Percentiles rank a stretch among this genome's conserved stretches.
phyloP scores from a whole-genome alignment of 1,139 yeast genomes.

The Torulaspora globosa region DNA sequence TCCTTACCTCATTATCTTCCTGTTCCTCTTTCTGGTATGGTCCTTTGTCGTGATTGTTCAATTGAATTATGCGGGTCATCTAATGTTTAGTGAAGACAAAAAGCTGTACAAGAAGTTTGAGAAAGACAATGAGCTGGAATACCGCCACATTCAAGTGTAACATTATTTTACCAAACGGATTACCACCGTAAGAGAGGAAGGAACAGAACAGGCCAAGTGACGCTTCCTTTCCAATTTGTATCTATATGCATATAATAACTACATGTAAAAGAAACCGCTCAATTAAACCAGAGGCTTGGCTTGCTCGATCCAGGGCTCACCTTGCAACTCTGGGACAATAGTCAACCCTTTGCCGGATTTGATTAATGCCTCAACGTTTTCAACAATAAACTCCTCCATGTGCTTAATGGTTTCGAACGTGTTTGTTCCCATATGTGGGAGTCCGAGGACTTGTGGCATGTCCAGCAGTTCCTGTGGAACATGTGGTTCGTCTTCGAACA shows the following conservation, averaged over 20 bases:
- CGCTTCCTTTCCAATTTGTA: slow-evolving; percentile 2
- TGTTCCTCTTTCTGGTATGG: slow-evolving; percentile 22
- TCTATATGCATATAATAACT: slow-evolving; percentile 6
- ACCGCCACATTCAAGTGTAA: slow-evolving; percentile 24
- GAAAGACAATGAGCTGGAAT: slow-evolving; percentile 18
- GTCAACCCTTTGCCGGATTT: slow-evolving; percentile 59
- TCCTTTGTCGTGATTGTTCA: slow-evolving; percentile 12
- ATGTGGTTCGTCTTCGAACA: slow-evolving; percentile 77
- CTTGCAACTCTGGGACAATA: slow-evolving; percentile 62
- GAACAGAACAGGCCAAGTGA: not conserved
- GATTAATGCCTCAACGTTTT: slow-evolving; percentile 40
- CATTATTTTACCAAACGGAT: not conserved
- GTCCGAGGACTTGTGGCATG: slow-evolving; percentile 53
- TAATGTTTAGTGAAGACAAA: slow-evolving; percentile 11
- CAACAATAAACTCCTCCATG: slow-evolving; percentile 53
- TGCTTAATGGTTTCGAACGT: slow-evolving; percentile 52
- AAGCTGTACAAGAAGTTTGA: slow-evolving; percentile 15
- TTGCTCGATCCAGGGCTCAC: slow-evolving; percentile 28
- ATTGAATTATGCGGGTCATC: slow-evolving; percentile 10
- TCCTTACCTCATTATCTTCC: slow-evolving; percentile 19
- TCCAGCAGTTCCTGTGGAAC: slow-evolving; percentile 54
- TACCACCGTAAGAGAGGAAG: not conserved
- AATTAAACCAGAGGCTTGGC: slow-evolving; percentile 17
- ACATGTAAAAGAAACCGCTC: not conserved
- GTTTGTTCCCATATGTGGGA: slow-evolving; percentile 84